A percentile compares a stretch with the other conserved stretches of the same genome.
Evolutionary conservation across 2,329 filamentous ascomycete species (phyloP).

Genomic region (Cordyceps farinosa): DNA sequence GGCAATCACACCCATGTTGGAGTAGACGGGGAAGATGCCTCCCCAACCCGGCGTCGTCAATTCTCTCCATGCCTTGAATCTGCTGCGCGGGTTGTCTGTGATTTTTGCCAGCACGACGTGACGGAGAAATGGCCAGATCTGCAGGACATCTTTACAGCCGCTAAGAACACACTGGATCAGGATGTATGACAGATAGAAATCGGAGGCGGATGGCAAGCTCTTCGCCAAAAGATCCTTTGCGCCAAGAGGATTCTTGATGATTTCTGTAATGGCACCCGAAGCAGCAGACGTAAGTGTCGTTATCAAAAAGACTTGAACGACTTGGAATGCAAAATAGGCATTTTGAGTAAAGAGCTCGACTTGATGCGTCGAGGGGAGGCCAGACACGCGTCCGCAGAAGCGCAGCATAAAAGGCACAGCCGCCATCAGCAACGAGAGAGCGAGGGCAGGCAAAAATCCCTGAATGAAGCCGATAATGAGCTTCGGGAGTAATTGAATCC

Average conservation of each 20-base stretch:
- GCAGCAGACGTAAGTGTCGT: conserved; percentile 79
- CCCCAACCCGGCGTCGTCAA: conserved; percentile 78
- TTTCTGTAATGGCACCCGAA: conserved; percentile 60
- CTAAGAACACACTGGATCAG: conserved; percentile 85
- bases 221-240: conserved; percentile 64
- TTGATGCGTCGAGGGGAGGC: conserved; percentile 33
- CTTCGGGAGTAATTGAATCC: conserved; percentile 32
- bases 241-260: conserved; percentile 58
- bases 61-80: conserved; percentile 73
- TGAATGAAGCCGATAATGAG: conserved; percentile 48
- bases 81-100: conserved; percentile 73
- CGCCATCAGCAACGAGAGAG: conserved; percentile 80
- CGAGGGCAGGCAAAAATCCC: conserved; percentile 75
- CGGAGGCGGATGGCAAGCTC: conserved; percentile 77
- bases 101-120: conserved; percentile 63
- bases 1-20: conserved; percentile 75
- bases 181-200: conserved; percentile 94
- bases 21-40: conserved; percentile 75
- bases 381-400: conserved; percentile 23
- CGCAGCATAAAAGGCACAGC: conserved; percentile 80
- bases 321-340: conserved; percentile 85
- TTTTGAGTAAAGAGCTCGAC: conserved; percentile 90
- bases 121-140: conserved; percentile 59
- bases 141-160: conserved; percentile 69
- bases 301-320: conserved; percentile 91